Base-by-base conservation (phyloP, 1,139 yeast species). In the Scheffersomyces illinoinensis region DNA sequence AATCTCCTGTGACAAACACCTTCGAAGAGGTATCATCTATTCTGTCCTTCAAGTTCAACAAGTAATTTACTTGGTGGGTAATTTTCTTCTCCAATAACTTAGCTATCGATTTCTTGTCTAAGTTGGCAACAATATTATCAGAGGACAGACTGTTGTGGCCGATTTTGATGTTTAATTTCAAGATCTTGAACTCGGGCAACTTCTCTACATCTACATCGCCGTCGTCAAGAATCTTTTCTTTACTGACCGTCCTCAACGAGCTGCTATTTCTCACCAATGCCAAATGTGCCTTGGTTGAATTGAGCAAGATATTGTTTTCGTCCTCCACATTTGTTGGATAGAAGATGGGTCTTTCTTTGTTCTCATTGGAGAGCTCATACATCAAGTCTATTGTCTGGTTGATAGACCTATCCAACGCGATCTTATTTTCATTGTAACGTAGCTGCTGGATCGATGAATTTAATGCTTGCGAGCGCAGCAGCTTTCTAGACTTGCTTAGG, bases 1-100 rank as follows among this genome's bases (percentile, higher is more conserved):
- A 83, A 73, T 96, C 99, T 54, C 99, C 99, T 1, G 99, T 96
- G 49, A 96, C 93, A 66, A 96, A 87, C 1, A 96, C 98, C 68
- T 93, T 95, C 2, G 98, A 93, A 0, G 96, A 84, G 0, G 96
- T 92, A 68, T 96, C 98, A 66, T 91, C 96, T 39, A 96, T 89
- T 66, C 99, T 83, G 56, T 89, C 96, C 61, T 87, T 86, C 62
- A 96, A 78, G 39, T 93, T 87, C n/a, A 77, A 70, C 58, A 95
- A 76, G 69, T 93, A 97, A 64, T 85, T 86, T 21, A 85, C 76
- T 24, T 90, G 85, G 56, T 85, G 88, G 12, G 78, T 67, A 53
- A 91, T 78, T 67, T 88, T 88, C 60, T 86, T 87, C 60, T 87
- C 91, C 52, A 91, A 73, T 33, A 91, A 74, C 26, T 85, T 79